Evolutionary conservation across 108 stramenopile genomes (phyloP), one percentile per base, ranked within the genome.

Genomic region (Pseudonitzschia multiseries): DNA sequence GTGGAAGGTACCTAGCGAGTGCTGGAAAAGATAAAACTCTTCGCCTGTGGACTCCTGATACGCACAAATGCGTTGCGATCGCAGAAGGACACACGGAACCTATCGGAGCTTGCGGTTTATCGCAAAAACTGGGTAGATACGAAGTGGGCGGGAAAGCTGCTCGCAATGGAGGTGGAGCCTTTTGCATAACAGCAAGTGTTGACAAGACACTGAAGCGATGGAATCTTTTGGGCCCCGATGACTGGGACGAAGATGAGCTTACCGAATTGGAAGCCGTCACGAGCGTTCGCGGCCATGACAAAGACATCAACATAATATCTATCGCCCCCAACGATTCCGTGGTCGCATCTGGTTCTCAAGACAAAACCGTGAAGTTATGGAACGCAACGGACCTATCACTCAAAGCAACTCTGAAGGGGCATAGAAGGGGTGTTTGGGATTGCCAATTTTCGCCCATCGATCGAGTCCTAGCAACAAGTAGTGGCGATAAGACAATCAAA

Each of bases 391-490:
- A 96, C 65, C 78, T 98, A 28, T 69, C 81, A 24, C 80, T 94
- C 10, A 73, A 82, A 51, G 96, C 88, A 29, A 93, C 93, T 10
- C 72, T 99, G 51, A 95, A 84, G 60, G 99, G 99, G 17, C 99
- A 99, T 68, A 90, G 93, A 68, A 77, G 97, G 44, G 99, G 97
- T 61, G 94, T 99, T 20, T 98, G 97, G 97, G 94, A 94, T 75
- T 92, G 93, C 68, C 89, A 88, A 51, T 99, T 98, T 65, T 96
- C 96, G 53, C 95, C 95, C 31, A 82, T 89, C 41, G 99, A 99
- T 76, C 70, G 94, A 29, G 94, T 96, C 33, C 36, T 99, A n/a
- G 97, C 97, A 0, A 93, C 98, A 27, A 84, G 89, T 20, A 93
- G 93, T 71, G 97, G 96, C 14, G 99, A 99, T 77, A 81, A 86